A percentile compares a stretch with the other conserved stretches of the same genome.
These are phyloP conservation scores for Takakia lepidozioides DNA, from an alignment of 225 moss, liverwort and hornwort genomes.

Conservation along the genomic window DNA sequence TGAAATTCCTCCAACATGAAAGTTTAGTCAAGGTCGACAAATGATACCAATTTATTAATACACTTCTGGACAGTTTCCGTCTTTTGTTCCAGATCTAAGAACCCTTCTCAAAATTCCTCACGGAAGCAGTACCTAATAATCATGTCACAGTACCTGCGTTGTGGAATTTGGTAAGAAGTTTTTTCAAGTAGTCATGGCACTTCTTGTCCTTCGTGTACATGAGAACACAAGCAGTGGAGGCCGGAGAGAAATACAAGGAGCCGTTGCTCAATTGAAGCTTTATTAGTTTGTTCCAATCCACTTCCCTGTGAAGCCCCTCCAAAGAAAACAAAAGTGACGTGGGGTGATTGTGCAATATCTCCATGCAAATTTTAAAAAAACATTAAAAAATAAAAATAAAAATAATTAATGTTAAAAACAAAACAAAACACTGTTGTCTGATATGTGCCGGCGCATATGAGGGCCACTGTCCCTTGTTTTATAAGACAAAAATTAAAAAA, in stretches of 20 bases:
- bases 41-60: not conserved
- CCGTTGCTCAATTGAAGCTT: conserved; percentile 64
- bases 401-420: too few relatives aligned
- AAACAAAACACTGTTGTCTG: too few relatives aligned
- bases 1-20: too few relatives aligned
- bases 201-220: conserved; percentile 54
- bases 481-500: too few relatives aligned
- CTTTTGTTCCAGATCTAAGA: too few relatives aligned
- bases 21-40: too few relatives aligned
- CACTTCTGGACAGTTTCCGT: too few relatives aligned
- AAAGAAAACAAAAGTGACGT: conserved; percentile 69
- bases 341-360: conserved; percentile 56
- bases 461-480: too few relatives aligned
- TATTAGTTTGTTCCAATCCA: conserved; percentile 61
- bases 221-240: conserved; percentile 74
- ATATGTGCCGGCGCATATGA: too few relatives aligned
- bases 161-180: conserved; percentile 42
- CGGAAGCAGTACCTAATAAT: too few relatives aligned
- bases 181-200: conserved; percentile 49
- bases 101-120: too few relatives aligned
- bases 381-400: too few relatives aligned
- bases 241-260: conserved; percentile 63
- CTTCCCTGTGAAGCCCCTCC: conserved; percentile 61
- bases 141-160: conserved; percentile 28
- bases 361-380: conserved; percentile 68